Percentiles rank a stretch among this genome's conserved stretches.
phyloP scores from a whole-genome alignment of 768 basidiomycete species.

The Boletus rubroflammeus region DNA sequence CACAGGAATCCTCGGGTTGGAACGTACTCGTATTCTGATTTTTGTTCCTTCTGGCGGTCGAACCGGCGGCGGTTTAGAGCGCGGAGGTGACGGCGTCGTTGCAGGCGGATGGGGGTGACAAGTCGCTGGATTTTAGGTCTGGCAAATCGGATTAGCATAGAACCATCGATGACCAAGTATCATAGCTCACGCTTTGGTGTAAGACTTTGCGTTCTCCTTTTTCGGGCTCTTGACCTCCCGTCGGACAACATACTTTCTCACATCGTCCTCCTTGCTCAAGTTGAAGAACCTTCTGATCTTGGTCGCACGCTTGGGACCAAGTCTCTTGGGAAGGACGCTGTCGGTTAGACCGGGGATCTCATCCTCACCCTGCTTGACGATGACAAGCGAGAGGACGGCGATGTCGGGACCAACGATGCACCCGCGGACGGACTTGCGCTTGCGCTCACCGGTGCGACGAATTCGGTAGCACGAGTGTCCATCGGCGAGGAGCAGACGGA shows the following conservation, averaged over 20 bases:
- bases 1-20: too few species aligned
- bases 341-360: slow-evolving; percentile 94
- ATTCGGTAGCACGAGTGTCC: slow-evolving; percentile 98
- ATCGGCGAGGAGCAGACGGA: slow-evolving; percentile 87
- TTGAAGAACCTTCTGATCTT: slow-evolving; percentile 99
- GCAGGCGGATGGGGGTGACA: slow-evolving; percentile 92
- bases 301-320: slow-evolving; percentile 95
- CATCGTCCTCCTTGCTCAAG: slow-evolving; percentile 96
- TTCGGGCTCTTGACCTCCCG: slow-evolving; percentile 86
- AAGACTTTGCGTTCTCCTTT: slow-evolving; percentile 89
- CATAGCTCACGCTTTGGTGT: slow-evolving; percentile 87
- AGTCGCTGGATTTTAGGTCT: slow-evolving; percentile 97
- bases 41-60: slow-evolving; percentile 93
- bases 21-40: slow-evolving; percentile 85
- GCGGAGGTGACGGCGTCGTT: slow-evolving; percentile 90
- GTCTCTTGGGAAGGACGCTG: slow-evolving; percentile 86
- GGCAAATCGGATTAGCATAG: slow-evolving; percentile 1
- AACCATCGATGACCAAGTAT: not conserved
- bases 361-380: slow-evolving; percentile 93
- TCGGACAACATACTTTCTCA: slow-evolving; percentile 94
- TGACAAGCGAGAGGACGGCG: slow-evolving; percentile 86
- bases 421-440: slow-evolving; percentile 97
- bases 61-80: slow-evolving; percentile 85
- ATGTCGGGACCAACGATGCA: slow-evolving; percentile 98
- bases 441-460: slow-evolving; percentile 92